A percentile compares a stretch with the other conserved stretches of the same genome.
Evolutionary conservation across 352 stramenopile species (phyloP).

Genomic region (Phytophthora tentaculata): DNA sequence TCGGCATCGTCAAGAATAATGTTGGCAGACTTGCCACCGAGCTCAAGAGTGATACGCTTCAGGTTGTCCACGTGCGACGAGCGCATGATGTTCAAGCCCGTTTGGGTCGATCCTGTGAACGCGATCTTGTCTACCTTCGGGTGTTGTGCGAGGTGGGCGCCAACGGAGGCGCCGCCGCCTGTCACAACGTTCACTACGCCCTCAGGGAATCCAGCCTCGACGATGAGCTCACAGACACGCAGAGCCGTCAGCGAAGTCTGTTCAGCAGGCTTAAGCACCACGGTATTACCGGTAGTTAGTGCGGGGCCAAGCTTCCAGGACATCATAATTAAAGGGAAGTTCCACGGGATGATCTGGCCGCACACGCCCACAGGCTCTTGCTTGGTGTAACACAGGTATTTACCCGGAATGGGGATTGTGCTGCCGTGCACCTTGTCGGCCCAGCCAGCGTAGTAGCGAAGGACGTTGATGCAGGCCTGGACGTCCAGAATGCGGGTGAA

Average conservation of each 20-base stretch:
- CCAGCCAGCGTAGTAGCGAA: conserved; percentile 94
- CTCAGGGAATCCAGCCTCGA: conserved; percentile 71
- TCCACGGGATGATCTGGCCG: conserved; percentile 96
- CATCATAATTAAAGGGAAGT: conserved; percentile 97
- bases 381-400: conserved; percentile 68
- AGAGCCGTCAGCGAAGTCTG: conserved; percentile 95
- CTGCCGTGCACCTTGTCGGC: conserved; percentile 82
- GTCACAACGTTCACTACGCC: conserved; percentile 88
- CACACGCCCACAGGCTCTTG: conserved; percentile 91
- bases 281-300: conserved; percentile 91
- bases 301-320: conserved; percentile 92
- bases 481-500: conserved; percentile 89
- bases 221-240: conserved; percentile 82
- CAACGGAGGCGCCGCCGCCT: conserved; percentile 49
- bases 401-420: conserved; percentile 66
- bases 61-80: conserved; percentile 63
- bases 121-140: conserved; percentile 80
- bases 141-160: conserved; percentile 50
- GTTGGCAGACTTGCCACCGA: conserved; percentile 76
- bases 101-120: conserved; percentile 73
- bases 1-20: conserved; percentile 78
- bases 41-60: conserved; percentile 77
- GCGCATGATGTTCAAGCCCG: conserved; percentile 64
- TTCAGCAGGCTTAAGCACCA: conserved; percentile 94
- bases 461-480: conserved; percentile 78